Conservation (phyloP, 306 rosid species). For the Gastrolobium bilobum region DNA sequence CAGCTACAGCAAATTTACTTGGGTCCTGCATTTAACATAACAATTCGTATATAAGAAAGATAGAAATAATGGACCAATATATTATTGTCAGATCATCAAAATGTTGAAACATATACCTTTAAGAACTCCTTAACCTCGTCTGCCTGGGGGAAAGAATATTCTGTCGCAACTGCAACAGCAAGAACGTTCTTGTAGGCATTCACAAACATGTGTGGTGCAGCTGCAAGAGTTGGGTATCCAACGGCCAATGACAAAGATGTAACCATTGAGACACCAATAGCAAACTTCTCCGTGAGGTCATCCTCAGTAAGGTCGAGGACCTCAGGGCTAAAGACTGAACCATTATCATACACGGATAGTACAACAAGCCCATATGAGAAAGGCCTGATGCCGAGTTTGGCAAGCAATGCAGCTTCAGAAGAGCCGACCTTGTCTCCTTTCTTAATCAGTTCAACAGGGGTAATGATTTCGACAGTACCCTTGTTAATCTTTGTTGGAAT, state of each 20-base stretch:
- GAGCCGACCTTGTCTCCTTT: conserved; percentile 98
- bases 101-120: conserved; percentile 53
- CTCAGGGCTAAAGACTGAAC: conserved; percentile 88
- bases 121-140: conserved; percentile 84
- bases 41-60: background rate
- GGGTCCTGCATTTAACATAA: conserved; percentile 57
- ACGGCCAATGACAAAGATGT: conserved; percentile 81
- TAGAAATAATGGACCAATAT: background rate
- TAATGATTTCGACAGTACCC: conserved; percentile 96
- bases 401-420: conserved; percentile 93
- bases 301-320: conserved; percentile 90
- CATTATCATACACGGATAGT: conserved; percentile 76
- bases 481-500: conserved; percentile 95
- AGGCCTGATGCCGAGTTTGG: conserved; percentile 93
- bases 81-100: background rate
- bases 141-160: conserved; percentile 77
- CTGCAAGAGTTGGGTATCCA: conserved; percentile 86
- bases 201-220: conserved; percentile 86
- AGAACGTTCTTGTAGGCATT: conserved; percentile 85
- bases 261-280: conserved; percentile 75
- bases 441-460: conserved; percentile 91
- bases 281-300: conserved; percentile 79
- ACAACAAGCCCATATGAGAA: conserved; percentile 94
- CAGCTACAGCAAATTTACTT: conserved; percentile 63
- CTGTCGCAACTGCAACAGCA: conserved; percentile 72